These are phyloP conservation scores for Tricholoma sp. DNA, from an alignment of 768 basidiomycete species.

Conservation along the genomic window DNA sequence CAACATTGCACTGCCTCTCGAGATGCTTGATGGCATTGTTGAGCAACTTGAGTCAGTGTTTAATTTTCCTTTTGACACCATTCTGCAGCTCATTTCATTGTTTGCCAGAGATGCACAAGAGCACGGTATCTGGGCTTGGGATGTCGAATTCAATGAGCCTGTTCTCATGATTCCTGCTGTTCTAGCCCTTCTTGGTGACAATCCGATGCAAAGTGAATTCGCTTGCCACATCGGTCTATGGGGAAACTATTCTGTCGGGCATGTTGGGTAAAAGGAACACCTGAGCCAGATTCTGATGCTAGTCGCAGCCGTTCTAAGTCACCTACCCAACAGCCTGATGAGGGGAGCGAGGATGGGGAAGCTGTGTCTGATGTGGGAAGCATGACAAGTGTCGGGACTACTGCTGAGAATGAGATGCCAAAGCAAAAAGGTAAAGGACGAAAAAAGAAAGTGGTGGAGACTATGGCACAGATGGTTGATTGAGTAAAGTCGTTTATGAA, in stretches of 20 bases:
- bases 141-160: constrained; percentile 20
- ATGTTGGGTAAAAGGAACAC: constrained; percentile 29
- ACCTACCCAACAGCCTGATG: not conserved
- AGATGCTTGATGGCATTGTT: constrained; percentile 27
- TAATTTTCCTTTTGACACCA: not conserved
- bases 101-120: constrained; percentile 19
- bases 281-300: constrained; percentile 6
- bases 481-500: not conserved
- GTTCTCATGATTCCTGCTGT: constrained; percentile 25
- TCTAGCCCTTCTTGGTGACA: constrained; percentile 35
- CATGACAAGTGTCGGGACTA: not conserved
- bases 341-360: not conserved
- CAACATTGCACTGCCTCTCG: constrained; percentile 25
- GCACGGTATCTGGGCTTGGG: constrained; percentile 36
- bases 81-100: not conserved
- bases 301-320: not conserved
- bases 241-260: constrained; percentile 34
- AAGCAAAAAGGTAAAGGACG: not conserved
- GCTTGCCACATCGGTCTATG: constrained; percentile 37
- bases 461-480: not conserved
- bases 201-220: constrained; percentile 43
- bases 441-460: not conserved
- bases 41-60: constrained; percentile 20
- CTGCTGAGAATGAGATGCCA: not conserved
- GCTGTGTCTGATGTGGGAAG: no score